phyloP scores from a whole-genome alignment of 2,329 filamentous ascomycete genomes.

The Ophiognomonia clavigignenti-juglandacearum region DNA sequence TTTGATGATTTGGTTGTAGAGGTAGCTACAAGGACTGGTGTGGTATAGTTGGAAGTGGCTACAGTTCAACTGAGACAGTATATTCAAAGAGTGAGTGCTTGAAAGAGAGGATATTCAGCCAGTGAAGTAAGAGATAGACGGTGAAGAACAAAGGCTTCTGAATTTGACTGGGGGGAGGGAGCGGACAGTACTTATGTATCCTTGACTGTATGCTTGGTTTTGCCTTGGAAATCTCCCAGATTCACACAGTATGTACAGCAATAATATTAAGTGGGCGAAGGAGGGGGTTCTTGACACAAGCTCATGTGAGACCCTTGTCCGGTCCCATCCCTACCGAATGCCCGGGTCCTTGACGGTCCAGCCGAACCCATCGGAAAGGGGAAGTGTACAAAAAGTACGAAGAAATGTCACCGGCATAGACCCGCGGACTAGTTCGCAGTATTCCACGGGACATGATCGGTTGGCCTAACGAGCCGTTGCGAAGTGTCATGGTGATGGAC shows the following conservation, averaged over 20 bases:
- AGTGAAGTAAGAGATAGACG: not conserved
- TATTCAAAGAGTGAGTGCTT: not conserved
- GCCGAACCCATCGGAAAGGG: not conserved
- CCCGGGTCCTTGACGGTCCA: not conserved
- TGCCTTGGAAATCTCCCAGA: not conserved
- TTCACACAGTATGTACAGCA: not conserved
- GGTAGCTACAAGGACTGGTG: conserved; percentile 9
- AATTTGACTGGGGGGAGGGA: not conserved
- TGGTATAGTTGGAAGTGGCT: conserved; percentile 1
- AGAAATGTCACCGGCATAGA: no score
- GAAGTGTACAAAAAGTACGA: no score
- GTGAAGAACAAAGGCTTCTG: no score
- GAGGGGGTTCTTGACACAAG: no score
- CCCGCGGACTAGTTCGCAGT: no score
- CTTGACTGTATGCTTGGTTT: no score
- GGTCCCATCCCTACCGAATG: not conserved
- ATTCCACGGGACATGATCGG: no score
- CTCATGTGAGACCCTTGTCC: no score
- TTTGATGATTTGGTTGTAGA: not conserved
- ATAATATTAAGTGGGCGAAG: conserved; percentile 1
- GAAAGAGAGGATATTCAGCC: not conserved
- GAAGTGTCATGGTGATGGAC: not conserved
- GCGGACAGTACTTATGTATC: not conserved
- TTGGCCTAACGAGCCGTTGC: no score
- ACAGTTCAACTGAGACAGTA: no score